Evolutionary conservation across 108 stramenopile genomes (phyloP), one percentile per base, ranked within the genome.

Genomic region (Pseudonitzschia pungens): DNA sequence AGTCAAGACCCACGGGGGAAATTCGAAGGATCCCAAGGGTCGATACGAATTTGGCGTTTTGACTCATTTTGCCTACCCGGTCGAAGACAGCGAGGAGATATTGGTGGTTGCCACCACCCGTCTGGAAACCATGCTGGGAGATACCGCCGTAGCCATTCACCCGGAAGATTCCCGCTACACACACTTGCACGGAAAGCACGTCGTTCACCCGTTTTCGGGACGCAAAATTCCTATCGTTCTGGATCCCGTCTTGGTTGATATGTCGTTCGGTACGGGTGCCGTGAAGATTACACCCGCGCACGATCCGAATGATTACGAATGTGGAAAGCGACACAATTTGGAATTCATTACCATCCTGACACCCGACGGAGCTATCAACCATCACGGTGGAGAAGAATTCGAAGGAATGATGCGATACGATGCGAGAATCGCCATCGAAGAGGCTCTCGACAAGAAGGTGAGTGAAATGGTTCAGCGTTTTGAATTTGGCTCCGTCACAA

Each of bases 201-300:
- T 99, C 53, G 71, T 95, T 68, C 99, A 99, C 79, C 99, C 99
- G 43, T 99, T 99, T 83, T 93, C 91, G 78, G 89, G 87, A 59
- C 88, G 97, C 24, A 86, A 83, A 54, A 94, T 99, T 65, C 97
- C 97, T 15, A 96, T 99, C 71, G 77, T 99, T 60, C 75, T 76
- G n/a, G 99, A 99, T 83, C 78, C 72, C 24, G 87, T 79, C 28
- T 89, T 99, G 22, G 99, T 99, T 5, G 98, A 99, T 77, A 99
- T 99, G 99, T 69, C 77, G 28, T 98, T 98, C 78, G 99, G 99
- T 71, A 99, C 99, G 0, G 99, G 98, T 57, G 98, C 97, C 51
- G 99, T 99, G 43, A 99, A 99, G 85, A 95, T 99, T 69, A 99
- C 99, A 8, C 99, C 99, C 14, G 99, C 97, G 4, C 98, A 99